Percentiles rank a stretch among this genome's conserved stretches.
phyloP scores from a whole-genome alignment of 148 eudicot species.

The Selenicereus undatus region DNA sequence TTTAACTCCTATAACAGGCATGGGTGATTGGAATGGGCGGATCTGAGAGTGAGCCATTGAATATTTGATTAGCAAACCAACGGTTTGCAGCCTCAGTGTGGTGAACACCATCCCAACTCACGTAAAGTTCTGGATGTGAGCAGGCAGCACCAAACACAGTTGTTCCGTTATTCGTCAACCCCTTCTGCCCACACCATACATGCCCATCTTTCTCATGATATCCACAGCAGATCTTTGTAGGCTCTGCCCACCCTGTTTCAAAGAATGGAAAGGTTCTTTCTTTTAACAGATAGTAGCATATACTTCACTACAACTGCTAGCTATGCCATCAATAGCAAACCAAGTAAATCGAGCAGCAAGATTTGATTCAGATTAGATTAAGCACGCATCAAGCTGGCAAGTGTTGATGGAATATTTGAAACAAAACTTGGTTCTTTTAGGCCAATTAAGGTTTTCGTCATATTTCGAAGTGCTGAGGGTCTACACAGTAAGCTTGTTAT shows the following conservation, averaged over 20 bases:
- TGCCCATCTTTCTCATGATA: conserved; percentile 45
- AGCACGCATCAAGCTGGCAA: neutral
- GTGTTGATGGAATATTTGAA: neutral
- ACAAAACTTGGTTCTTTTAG: neutral
- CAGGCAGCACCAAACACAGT: conserved; percentile 51
- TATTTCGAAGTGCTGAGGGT: too few relatives aligned
- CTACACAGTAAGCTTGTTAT: neutral
- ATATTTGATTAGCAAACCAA: conserved; percentile 56
- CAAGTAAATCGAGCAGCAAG: neutral
- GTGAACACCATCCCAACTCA: conserved; percentile 86
- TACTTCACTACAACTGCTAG: neutral
- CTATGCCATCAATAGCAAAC: neutral
- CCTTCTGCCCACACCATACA: conserved; percentile 60
- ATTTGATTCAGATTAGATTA: neutral
- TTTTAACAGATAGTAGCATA: neutral
- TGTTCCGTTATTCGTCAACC: conserved; percentile 41
- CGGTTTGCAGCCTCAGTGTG: conserved; percentile 71
- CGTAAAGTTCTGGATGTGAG: conserved; percentile 41
- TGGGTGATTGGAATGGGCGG: conserved; percentile 50
- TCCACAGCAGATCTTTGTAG: conserved; percentile 60
- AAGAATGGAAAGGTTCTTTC: neutral
- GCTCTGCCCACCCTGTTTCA: conserved; percentile 56
- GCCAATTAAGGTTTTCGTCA: neutral
- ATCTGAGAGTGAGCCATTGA: conserved; percentile 58
- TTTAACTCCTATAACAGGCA: conserved; percentile 44